Evolutionary conservation across 2,329 filamentous ascomycete genomes (phyloP).

Genomic region (Penicillium sclerotiorum): DNA sequence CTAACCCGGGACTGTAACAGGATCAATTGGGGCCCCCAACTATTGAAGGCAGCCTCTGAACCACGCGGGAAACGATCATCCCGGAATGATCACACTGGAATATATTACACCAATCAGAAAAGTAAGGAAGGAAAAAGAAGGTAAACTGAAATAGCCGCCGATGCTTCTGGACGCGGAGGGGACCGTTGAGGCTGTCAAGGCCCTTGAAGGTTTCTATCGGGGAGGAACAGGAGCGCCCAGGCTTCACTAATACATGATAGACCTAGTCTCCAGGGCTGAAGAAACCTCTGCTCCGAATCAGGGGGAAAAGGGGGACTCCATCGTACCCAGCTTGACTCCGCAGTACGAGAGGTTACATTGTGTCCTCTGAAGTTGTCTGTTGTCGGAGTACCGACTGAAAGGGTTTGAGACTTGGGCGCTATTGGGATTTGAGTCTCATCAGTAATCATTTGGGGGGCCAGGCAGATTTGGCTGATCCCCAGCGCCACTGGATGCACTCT

Average conservation of each 20-base stretch:
- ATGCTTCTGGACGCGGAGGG: constrained; percentile 2
- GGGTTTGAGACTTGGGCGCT: background rate
- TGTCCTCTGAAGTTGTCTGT: background rate
- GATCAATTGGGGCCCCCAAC: background rate
- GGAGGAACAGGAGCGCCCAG: background rate
- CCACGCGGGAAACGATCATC: constrained; percentile 6
- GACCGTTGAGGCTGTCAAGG: constrained; percentile 5
- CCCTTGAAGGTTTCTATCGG: background rate
- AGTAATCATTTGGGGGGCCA: constrained; percentile 1
- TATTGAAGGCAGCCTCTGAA: background rate
- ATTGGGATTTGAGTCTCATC: background rate
- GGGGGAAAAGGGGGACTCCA: background rate
- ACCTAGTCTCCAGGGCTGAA: too few species aligned
- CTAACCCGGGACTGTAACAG: background rate
- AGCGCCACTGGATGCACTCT: constrained; percentile 5
- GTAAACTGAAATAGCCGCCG: constrained; percentile 6
- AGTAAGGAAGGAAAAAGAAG: background rate
- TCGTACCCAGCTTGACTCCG: constrained; percentile 1
- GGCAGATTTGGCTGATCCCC: constrained; percentile 7
- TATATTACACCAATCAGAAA: constrained; percentile 6
- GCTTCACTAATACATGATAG: too few species aligned
- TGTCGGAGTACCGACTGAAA: background rate
- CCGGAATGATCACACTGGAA: background rate
- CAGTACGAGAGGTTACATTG: background rate
- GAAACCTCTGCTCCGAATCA: too few species aligned